Conservation (phyloP, 352 stramenopile genomes). For the Ophiocytium majus region DNA sequence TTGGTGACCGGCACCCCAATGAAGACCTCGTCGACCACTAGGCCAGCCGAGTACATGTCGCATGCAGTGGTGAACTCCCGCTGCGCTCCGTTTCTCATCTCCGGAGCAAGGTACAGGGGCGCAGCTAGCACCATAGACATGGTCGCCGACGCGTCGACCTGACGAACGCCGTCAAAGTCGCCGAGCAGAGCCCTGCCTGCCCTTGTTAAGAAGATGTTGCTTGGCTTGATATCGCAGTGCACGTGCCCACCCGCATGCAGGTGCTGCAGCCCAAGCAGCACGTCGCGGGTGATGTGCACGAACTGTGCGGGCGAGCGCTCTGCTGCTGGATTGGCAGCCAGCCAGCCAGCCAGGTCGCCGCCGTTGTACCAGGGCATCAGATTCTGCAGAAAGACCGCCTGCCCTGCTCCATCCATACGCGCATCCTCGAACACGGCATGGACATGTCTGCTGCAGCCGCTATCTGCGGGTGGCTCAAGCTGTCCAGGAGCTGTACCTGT, state of each 20-base stretch:
- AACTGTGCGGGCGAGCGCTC: not conserved
- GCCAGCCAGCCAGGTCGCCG: not conserved
- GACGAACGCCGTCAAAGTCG: no score
- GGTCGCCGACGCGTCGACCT: no score
- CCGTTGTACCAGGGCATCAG: slow-evolving; percentile 3
- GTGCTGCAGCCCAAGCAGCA: slow-evolving; percentile 11
- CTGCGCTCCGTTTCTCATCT: no score
- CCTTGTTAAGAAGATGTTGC: no score
- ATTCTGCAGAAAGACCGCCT: slow-evolving; percentile 3
- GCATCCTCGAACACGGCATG: slow-evolving; percentile 4
- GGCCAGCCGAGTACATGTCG: no score
- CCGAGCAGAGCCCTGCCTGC: no score
- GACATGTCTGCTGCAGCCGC: no score
- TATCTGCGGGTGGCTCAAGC: not conserved
- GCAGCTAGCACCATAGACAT: no score
- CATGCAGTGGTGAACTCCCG: no score
- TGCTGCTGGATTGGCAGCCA: not conserved
- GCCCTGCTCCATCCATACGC: not conserved
- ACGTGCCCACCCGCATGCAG: not conserved
- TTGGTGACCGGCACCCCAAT: no score
- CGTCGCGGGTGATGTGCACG: not conserved
- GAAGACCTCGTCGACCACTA: no score
- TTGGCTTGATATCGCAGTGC: slow-evolving; percentile 17
- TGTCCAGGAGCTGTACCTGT: not conserved
- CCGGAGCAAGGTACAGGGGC: no score